Base-by-base conservation (phyloP, 768 basidiomycete genomes). In the Amanita polypyramis region DNA sequence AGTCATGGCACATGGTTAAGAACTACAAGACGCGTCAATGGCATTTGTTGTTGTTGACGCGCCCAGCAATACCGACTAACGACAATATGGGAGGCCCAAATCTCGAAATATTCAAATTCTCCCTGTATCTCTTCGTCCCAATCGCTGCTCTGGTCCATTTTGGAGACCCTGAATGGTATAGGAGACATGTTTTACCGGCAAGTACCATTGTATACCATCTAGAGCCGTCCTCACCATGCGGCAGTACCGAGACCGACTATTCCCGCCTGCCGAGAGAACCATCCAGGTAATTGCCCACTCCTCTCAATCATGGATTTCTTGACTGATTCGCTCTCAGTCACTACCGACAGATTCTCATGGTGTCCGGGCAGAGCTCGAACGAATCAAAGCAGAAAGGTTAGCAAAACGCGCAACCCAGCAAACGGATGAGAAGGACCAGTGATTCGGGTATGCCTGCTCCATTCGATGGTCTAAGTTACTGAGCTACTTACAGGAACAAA, bases 101-200 rank as follows among this genome's bases (percentile, higher is more conserved):
- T 61, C 79, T 93, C 46, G 90, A 93, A 64, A 75, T 92, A 14
- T 89, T 92, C 80, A 92, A 91, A 66, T 93, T 93, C 56, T 79
- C 79, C 3, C 65, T 90, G 14, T 92, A 93, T 63, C 79, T 93
- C 48, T 89, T 89, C 56, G 80, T 90, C 50, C 90, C 90, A 8
- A 78, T 93, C 49, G 67, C 75, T 39, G 82, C 86, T 19, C 75
- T 93, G 58, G 66, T 90, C 43, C 85, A 91, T 63, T 92, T 87
- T 58, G 89, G 90, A 37, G 86, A 92, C 62, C 87, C 88, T 4
- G 77, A 83, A 35, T 93, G 90, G 90, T 93, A 92, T 58, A 72
- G 75, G 47, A 67, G 71, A 41, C 72, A 87, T 55, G 88, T 94
- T 50, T 65, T 86, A 30, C 88, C 90, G 6, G 85, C 89, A 60